Evolutionary conservation across 352 stramenopile species (phyloP).

Genomic region (Globisporangium middletonii): DNA sequence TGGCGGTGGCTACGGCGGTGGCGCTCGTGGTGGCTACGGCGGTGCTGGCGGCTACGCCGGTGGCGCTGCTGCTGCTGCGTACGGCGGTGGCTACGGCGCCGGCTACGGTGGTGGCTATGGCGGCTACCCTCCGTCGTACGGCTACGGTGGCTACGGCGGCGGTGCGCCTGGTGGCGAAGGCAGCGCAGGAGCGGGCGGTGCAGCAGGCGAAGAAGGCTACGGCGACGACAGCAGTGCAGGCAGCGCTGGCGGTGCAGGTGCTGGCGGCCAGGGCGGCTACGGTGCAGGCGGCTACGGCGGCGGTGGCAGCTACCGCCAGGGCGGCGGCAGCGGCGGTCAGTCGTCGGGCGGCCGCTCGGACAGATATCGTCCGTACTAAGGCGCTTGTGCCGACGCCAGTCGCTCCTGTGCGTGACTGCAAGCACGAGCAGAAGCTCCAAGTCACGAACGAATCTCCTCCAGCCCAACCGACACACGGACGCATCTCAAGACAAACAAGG

Average conservation of each 20-base stretch:
- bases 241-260: slow-evolving; percentile 17
- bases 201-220: slow-evolving; percentile 21
- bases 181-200: slow-evolving; percentile 14
- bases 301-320: slow-evolving; percentile 47
- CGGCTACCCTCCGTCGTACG: slow-evolving; percentile 17
- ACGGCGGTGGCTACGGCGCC: slow-evolving; percentile 14
- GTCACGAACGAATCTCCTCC: too few relatives aligned
- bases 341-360: slow-evolving; percentile 66
- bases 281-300: slow-evolving; percentile 43
- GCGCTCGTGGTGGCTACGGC: slow-evolving; percentile 18
- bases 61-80: slow-evolving; percentile 15
- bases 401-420: too few relatives aligned
- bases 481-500: too few relatives aligned
- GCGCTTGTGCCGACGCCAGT: background rate
- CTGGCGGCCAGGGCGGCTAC: slow-evolving; percentile 27
- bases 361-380: slow-evolving; percentile 82
- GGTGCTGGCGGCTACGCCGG: slow-evolving; percentile 18
- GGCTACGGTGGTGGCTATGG: slow-evolving; percentile 21
- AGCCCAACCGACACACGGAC: background rate
- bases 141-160: slow-evolving; percentile 12
- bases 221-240: slow-evolving; percentile 23
- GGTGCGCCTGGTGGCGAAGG: slow-evolving; percentile 16
- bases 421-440: too few relatives aligned
- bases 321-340: slow-evolving; percentile 34
- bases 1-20: slow-evolving; percentile 17